Evolutionary conservation across 2,329 filamentous ascomycete genomes (phyloP), one percentile per base, ranked within the genome.

Genomic region (Clonostachys solani): DNA sequence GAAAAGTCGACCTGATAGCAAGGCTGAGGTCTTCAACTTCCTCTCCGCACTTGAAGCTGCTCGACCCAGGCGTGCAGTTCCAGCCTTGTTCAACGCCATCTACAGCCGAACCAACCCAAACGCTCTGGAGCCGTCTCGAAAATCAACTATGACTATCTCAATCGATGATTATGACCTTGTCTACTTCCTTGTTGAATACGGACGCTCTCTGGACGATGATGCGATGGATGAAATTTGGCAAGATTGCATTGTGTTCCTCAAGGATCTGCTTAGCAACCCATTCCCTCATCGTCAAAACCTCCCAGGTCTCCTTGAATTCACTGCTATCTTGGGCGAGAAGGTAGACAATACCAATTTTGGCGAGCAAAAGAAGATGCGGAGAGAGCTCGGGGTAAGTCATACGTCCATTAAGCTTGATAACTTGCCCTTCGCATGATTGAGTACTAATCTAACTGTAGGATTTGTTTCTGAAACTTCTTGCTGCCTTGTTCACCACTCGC

Each of bases 141-240:
- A 91, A 64, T 97, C 92, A 15, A 95, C 89, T 3, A 73, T 97
- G 62, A 95, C 92, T 0, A 88, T 94, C 16, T 86, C 89, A 43
- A 71, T 99, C 10, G 83, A 84, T 46, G 91, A 96, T 58, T 80
- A 82, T 1, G 92, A 96, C 58, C 73, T 99, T 12, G 89, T 92
- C 9, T 81, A 87, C 9, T 99, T 99, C 63, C 68, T 97, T 41
- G 88, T 96, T 8, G 88, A 94, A 52, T 99, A 99, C 64, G 86
- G 91, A 1, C 81, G 81, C 33, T 94, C 92, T 1, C 75, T 97
- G 12, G 94, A 99, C 60, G 94, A 99, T 58, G 94, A 99, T 70
- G 88, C 94, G 15, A 92, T 96, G 79, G 94, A 99, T 58, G 94
- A 99, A 66, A 96, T 99, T 43, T 99, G 94, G 94, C 78, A 84